Conservation (phyloP, 139 green algal genomes). For the Chlamydomonas incerta region DNA sequence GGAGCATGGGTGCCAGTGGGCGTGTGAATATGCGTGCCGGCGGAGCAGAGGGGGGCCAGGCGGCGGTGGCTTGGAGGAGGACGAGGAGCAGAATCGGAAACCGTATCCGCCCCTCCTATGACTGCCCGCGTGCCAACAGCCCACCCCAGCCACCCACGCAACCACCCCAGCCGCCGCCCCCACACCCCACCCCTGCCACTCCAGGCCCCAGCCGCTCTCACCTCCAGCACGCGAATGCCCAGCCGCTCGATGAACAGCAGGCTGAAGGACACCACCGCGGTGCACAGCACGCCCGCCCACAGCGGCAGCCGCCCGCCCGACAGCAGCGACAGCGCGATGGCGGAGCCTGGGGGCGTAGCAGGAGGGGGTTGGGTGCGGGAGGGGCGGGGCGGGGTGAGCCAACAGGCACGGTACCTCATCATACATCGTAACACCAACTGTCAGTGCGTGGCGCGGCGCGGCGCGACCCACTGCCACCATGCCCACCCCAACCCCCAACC, state of each 20-base stretch:
- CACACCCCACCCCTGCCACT: neutral
- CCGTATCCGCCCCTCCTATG: too few relatives aligned
- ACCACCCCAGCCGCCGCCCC: too few relatives aligned
- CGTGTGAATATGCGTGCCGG: neutral
- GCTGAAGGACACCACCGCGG: slow-evolving; percentile 62
- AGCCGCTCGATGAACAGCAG: slow-evolving; percentile 75
- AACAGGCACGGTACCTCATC: too few relatives aligned
- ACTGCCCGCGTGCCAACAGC: too few relatives aligned
- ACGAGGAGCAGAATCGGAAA: too few relatives aligned
- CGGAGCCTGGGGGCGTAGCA: slow-evolving; percentile 57
- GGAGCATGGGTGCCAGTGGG: neutral
- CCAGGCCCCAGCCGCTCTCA: neutral
- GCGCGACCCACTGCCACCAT: neutral
- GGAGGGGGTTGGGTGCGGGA: too few relatives aligned
- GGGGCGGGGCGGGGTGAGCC: too few relatives aligned
- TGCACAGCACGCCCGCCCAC: slow-evolving; percentile 70
- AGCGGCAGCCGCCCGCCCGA: slow-evolving; percentile 73
- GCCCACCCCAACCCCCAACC: neutral
- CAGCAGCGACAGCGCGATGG: slow-evolving; percentile 87
- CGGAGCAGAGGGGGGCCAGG: neutral
- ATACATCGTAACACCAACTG: too few relatives aligned
- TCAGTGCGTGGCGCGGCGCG: too few relatives aligned
- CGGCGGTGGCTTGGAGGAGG: neutral
- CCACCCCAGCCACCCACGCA: neutral
- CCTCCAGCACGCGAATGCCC: slow-evolving; percentile 80